Conservation (phyloP, 345 rosid species). For the Citropsis articulata region DNA sequence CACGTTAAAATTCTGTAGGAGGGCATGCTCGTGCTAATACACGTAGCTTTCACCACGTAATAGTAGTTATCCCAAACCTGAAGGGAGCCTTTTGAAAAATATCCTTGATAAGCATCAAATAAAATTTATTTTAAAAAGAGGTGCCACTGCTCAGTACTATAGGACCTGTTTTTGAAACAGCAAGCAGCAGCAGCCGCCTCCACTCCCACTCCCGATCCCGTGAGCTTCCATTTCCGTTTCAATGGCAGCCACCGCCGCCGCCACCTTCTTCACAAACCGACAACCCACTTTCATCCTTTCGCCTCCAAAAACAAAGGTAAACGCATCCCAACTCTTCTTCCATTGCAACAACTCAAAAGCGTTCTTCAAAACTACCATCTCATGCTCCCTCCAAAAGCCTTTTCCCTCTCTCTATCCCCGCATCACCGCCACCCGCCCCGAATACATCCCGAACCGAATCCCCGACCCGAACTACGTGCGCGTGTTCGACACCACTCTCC, state of each 20-base stretch:
- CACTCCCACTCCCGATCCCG: not conserved
- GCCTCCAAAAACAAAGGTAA: constrained; percentile 12
- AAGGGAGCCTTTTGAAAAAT: too few relatives aligned
- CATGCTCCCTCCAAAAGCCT: constrained; percentile 23
- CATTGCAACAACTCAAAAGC: constrained; percentile 15
- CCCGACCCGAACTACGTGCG: constrained; percentile 76
- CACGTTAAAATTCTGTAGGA: too few relatives aligned
- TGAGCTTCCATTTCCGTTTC: not conserved
- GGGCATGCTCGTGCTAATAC: too few relatives aligned
- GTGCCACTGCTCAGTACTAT: not conserved
- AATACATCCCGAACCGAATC: constrained; percentile 68
- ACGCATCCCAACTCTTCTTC: constrained; percentile 8
- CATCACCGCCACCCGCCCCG: constrained; percentile 33
- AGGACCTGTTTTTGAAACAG: too few relatives aligned
- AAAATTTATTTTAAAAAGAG: too few relatives aligned
- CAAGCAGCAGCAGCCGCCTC: not conserved
- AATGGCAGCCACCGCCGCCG: constrained; percentile 5
- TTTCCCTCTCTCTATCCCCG: too few relatives aligned
- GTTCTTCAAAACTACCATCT: constrained; percentile 18
- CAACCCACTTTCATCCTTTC: constrained; percentile 19
- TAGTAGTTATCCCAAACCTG: too few relatives aligned
- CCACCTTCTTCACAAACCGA: not conserved
- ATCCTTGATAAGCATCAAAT: too few relatives aligned
- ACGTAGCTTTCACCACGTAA: too few relatives aligned
- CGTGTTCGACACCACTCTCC: constrained; percentile 92